Conservation (phyloP, 768 basidiomycete species). For the Leccinellum albellum region DNA sequence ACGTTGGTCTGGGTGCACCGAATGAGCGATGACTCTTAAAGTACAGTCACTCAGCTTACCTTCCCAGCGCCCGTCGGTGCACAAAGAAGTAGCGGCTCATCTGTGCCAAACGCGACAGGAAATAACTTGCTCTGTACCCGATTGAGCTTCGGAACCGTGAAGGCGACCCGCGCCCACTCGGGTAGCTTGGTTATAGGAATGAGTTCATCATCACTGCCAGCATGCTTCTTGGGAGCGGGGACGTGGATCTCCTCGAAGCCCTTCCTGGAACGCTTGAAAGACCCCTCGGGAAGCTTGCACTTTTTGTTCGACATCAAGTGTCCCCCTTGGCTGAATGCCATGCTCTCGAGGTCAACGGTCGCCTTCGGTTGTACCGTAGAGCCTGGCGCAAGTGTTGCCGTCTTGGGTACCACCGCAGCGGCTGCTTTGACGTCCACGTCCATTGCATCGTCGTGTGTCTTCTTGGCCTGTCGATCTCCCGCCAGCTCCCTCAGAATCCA, state of each 20-base stretch:
- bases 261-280: slow-evolving; percentile 94
- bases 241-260: slow-evolving; percentile 98
- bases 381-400: slow-evolving; percentile 83
- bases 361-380: slow-evolving; percentile 82
- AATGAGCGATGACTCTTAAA: slow-evolving; percentile 4
- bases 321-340: slow-evolving; percentile 96
- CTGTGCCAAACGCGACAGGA: slow-evolving; percentile 90
- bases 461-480: slow-evolving; percentile 71
- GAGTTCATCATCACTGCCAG: slow-evolving; percentile 57
- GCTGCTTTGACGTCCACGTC: slow-evolving; percentile 66
- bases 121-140: slow-evolving; percentile 90
- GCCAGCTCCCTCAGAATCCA: slow-evolving; percentile 91
- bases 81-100: slow-evolving; percentile 92
- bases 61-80: slow-evolving; percentile 99
- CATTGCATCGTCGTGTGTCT: slow-evolving; percentile 57
- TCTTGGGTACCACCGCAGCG: slow-evolving; percentile 57
- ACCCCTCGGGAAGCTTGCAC: slow-evolving; percentile 94
- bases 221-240: slow-evolving; percentile 82
- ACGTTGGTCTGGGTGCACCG: slow-evolving; percentile 77
- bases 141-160: slow-evolving; percentile 79
- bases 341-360: slow-evolving; percentile 83
- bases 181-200: slow-evolving; percentile 75
- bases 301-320: slow-evolving; percentile 99
- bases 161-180: slow-evolving; percentile 83
- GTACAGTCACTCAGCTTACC: slow-evolving; percentile 43